These are phyloP conservation scores for Mortierella sp. DNA, from an alignment of 371 early-diverging fungal species.

Conservation along the genomic window DNA sequence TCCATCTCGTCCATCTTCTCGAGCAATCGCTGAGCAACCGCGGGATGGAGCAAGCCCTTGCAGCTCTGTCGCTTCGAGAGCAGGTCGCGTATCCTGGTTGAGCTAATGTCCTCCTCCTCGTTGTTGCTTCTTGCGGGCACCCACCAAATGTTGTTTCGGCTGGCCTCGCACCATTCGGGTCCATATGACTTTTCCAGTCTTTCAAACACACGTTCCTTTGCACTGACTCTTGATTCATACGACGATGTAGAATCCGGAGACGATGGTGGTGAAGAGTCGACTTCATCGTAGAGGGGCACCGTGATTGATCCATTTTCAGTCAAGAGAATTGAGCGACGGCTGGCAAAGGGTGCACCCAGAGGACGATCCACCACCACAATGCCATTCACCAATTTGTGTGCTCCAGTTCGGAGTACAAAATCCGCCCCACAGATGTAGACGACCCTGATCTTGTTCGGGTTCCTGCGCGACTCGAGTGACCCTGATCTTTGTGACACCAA, in stretches of 20 bases:
- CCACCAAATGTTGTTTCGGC: slow-evolving; percentile 49
- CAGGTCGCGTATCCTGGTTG: slow-evolving; percentile 39
- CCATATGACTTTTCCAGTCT: slow-evolving; percentile 35
- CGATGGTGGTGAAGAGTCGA: slow-evolving; percentile 4
- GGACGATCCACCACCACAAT: slow-evolving; percentile 50
- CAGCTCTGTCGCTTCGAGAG: slow-evolving; percentile 31
- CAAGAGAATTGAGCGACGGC: slow-evolving; percentile 34
- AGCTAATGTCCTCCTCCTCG: slow-evolving; percentile 46
- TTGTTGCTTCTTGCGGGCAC: slow-evolving; percentile 34
- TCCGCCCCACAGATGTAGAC: slow-evolving; percentile 54
- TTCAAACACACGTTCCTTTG: slow-evolving; percentile 30
- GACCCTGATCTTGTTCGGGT: slow-evolving; percentile 47
- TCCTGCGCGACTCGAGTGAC: slow-evolving; percentile 39
- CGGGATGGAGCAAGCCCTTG: slow-evolving; percentile 39
- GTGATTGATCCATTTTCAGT: slow-evolving; percentile 26
- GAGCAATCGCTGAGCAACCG: slow-evolving; percentile 24
- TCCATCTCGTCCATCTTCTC: too few relatives aligned
- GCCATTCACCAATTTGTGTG: slow-evolving; percentile 35
- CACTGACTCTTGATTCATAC: not conserved
- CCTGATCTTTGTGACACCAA: slow-evolving; percentile 49
- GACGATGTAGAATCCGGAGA: slow-evolving; percentile 8
- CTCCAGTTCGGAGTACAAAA: slow-evolving; percentile 51
- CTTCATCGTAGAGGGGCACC: slow-evolving; percentile 20
- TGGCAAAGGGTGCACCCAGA: slow-evolving; percentile 33
- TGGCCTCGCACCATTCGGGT: slow-evolving; percentile 39